Conservation (phyloP, 169 alveolate genomes). For the Plasmodium adleri region DNA sequence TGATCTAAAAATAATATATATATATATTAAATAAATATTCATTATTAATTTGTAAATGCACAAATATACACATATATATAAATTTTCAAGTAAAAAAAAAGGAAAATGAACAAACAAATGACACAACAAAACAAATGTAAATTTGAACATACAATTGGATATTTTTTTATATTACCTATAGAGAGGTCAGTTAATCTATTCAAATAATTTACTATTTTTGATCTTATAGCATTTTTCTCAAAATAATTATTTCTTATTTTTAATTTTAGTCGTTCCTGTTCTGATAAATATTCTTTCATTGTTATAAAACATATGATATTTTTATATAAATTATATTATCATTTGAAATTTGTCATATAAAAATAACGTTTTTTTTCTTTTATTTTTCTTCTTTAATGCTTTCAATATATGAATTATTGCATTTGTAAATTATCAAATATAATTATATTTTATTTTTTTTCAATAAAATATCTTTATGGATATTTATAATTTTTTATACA, state of each 20-base stretch:
- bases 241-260: constrained; percentile 60
- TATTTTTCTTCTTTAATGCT: no score
- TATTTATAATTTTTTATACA: no score
- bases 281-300: constrained; percentile 54
- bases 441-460: no score
- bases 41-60: not conserved
- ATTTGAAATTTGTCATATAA: no score
- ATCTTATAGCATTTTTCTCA: constrained; percentile 44
- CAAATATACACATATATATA: not conserved
- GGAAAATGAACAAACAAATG: not conserved
- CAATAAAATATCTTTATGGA: no score
- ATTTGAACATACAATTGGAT: not conserved
- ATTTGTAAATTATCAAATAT: no score
- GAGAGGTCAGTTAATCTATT: constrained; percentile 58
- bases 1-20: constrained; percentile 6
- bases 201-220: constrained; percentile 57
- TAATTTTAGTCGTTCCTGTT: constrained; percentile 51
- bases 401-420: no score
- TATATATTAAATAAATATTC: no score
- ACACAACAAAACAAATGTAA: not conserved
- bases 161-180: constrained; percentile 14
- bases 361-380: no score
- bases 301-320: not conserved
- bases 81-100: not conserved
- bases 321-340: no score